phyloP scores from a whole-genome alignment of 352 stramenopile genomes.

The Phytophthora citricola region DNA sequence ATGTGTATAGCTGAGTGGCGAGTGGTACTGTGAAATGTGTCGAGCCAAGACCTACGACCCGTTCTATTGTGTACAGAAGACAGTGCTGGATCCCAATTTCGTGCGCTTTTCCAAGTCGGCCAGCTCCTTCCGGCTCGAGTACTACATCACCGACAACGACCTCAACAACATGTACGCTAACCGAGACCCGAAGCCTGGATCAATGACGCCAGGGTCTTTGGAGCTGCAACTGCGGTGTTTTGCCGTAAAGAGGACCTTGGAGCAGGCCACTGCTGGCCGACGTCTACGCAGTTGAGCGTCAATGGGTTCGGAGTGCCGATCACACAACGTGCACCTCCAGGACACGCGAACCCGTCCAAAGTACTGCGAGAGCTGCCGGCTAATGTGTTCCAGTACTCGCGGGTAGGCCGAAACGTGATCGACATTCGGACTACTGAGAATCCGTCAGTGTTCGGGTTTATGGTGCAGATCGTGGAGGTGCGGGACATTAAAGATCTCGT shows the following conservation, averaged over 20 bases:
- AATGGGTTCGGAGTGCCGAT: slow-evolving; percentile 79
- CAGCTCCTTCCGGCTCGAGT: slow-evolving; percentile 65
- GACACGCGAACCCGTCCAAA: slow-evolving; percentile 83
- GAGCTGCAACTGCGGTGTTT: slow-evolving; percentile 87
- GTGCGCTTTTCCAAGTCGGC: slow-evolving; percentile 69
- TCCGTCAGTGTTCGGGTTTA: slow-evolving; percentile 64
- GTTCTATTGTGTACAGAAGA: slow-evolving; percentile 71
- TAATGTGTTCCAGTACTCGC: slow-evolving; percentile 76
- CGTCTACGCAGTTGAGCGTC: slow-evolving; percentile 66
- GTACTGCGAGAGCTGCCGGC: slow-evolving; percentile 77
- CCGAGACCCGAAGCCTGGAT: slow-evolving; percentile 52
- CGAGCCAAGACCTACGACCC: slow-evolving; percentile 75
- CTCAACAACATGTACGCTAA: slow-evolving; percentile 75
- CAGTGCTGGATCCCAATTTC: slow-evolving; percentile 57
- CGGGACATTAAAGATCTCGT: slow-evolving; percentile 69
- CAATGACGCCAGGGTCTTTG: slow-evolving; percentile 64
- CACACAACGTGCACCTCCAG: slow-evolving; percentile 71
- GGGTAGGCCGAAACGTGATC: slow-evolving; percentile 75
- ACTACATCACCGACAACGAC: slow-evolving; percentile 74
- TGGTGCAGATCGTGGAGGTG: slow-evolving; percentile 80
- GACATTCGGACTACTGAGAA: slow-evolving; percentile 80
- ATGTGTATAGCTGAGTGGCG: slow-evolving; percentile 36
- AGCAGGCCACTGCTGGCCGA: slow-evolving; percentile 76
- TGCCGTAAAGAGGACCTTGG: slow-evolving; percentile 67
- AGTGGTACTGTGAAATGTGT: slow-evolving; percentile 83